phyloP scores from a whole-genome alignment of 2,329 filamentous ascomycete genomes.

The Dothiorella sarmentorum region DNA sequence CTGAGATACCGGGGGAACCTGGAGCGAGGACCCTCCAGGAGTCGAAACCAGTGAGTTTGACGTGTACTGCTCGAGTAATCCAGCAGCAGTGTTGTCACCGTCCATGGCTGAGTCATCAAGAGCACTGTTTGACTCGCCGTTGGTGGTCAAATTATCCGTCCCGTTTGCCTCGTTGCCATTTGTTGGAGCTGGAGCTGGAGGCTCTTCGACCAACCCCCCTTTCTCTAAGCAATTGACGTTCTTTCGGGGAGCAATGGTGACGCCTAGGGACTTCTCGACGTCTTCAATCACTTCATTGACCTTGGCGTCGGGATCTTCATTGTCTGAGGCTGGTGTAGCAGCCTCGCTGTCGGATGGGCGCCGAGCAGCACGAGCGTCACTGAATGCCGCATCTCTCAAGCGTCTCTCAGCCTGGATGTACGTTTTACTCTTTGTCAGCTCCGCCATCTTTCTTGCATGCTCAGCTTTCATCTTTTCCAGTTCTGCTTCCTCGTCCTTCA shows the following conservation, averaged over 20 bases:
- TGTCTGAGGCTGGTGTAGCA: background rate
- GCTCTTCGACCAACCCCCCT: slow-evolving; percentile 66
- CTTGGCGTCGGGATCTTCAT: slow-evolving; percentile 38
- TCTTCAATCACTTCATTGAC: slow-evolving; percentile 72
- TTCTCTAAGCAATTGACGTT: slow-evolving; percentile 70
- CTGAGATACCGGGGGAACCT: slow-evolving; percentile 53
- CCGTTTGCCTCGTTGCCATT: slow-evolving; percentile 25
- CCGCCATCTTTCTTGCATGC: slow-evolving; percentile 72
- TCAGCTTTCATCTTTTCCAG: slow-evolving; percentile 79
- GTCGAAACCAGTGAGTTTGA: slow-evolving; percentile 59
- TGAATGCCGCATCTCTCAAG: slow-evolving; percentile 63
- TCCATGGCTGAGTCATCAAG: slow-evolving; percentile 26
- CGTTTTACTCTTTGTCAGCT: slow-evolving; percentile 66
- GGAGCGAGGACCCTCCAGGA: slow-evolving; percentile 55
- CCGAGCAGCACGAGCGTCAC: slow-evolving; percentile 45
- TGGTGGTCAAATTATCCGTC: slow-evolving; percentile 11
- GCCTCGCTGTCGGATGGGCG: slow-evolving; percentile 46
- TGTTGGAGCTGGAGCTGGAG: slow-evolving; percentile 26
- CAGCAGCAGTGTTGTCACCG: slow-evolving; percentile 49
- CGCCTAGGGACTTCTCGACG: slow-evolving; percentile 68
- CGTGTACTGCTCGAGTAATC: slow-evolving; percentile 67
- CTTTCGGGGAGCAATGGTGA: slow-evolving; percentile 61
- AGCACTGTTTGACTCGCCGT: slow-evolving; percentile 21
- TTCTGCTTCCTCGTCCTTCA: slow-evolving; percentile 71
- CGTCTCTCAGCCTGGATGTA: slow-evolving; percentile 73